phyloP scores from a whole-genome alignment of 257 asterid genomes.

The Echites panduratus region DNA sequence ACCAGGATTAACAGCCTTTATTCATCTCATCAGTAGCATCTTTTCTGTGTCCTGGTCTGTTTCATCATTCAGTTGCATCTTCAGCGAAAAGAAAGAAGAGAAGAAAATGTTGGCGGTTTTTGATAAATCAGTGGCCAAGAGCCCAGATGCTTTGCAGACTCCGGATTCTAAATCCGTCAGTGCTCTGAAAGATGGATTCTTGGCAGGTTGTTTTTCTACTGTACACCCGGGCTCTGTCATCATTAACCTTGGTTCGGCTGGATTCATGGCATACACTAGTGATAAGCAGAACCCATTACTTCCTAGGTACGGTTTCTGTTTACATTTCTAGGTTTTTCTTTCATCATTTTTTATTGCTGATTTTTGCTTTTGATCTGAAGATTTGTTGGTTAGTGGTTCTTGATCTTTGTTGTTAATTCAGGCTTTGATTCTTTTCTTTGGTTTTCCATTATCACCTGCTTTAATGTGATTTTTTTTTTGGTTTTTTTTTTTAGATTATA shows the following conservation, averaged over 20 bases:
- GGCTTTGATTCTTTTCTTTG: no score
- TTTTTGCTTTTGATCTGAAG: conserved; percentile 18
- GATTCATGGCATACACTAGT: conserved; percentile 64
- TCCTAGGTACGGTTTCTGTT: conserved; percentile 49
- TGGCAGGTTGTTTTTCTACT: conserved; percentile 65
- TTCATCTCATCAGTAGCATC: no score
- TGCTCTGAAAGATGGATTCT: conserved; percentile 68
- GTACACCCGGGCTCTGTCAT: conserved; percentile 55
- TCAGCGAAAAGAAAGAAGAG: background rate
- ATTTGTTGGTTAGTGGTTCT: background rate
- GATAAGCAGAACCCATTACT: conserved; percentile 61
- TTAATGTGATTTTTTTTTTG: background rate
- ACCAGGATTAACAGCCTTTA: background rate
- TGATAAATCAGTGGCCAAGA: conserved; percentile 71
- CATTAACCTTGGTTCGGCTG: conserved; percentile 70
- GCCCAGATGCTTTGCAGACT: conserved; percentile 82
- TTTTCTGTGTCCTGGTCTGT: background rate
- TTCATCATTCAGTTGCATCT: conserved; percentile 2
- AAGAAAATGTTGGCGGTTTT: conserved; percentile 73
- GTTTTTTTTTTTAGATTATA: background rate
- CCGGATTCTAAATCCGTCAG: conserved; percentile 30
- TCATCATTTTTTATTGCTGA: background rate
- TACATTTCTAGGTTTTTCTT: background rate
- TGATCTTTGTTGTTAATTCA: background rate
- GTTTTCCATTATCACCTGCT: background rate